Conservation (phyloP, 805 yeast species). For the Metschnikowia noctiluminum region DNA sequence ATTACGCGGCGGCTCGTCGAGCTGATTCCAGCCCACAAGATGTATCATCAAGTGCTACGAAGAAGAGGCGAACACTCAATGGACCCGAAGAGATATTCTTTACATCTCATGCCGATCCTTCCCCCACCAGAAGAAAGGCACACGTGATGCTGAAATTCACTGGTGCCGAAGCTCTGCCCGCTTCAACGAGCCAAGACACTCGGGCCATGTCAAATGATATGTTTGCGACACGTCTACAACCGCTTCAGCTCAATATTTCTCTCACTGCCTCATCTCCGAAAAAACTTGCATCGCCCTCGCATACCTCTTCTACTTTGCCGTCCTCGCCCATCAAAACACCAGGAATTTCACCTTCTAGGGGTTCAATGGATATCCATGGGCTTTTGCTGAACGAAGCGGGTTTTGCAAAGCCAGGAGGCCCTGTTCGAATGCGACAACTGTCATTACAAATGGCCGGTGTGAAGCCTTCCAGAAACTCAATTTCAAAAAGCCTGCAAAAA, state of each 20-base stretch:
- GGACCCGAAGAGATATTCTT: conserved; percentile 38
- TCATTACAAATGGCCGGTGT: conserved; percentile 39
- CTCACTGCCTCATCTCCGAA: conserved; percentile 1
- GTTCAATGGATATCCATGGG: conserved; percentile 35
- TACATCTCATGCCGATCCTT: conserved; percentile 11
- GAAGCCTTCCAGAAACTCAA: conserved; percentile 1
- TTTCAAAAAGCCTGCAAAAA: conserved; percentile 4
- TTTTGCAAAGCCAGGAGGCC: conserved; percentile 25
- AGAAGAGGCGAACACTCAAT: conserved; percentile 37
- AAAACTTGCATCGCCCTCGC: neutral
- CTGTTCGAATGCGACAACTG: conserved; percentile 24
- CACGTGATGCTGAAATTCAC: neutral
- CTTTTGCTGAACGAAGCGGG: conserved; percentile 23
- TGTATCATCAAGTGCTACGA: conserved; percentile 22
- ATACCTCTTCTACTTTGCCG: neutral
- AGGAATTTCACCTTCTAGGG: conserved; percentile 39
- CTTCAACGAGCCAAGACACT: neutral
- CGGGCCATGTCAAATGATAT: conserved; percentile 4
- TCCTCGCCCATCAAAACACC: conserved; percentile 15
- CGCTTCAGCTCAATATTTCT: conserved; percentile 5
- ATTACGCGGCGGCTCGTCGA: conserved; percentile 41
- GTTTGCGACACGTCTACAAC: conserved; percentile 5
- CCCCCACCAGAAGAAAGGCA: conserved; percentile 13
- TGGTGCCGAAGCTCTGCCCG: neutral
- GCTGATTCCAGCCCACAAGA: conserved; percentile 3